These are phyloP conservation scores for Bullera alba DNA, from an alignment of 768 basidiomycete species.

Conservation along the genomic window DNA sequence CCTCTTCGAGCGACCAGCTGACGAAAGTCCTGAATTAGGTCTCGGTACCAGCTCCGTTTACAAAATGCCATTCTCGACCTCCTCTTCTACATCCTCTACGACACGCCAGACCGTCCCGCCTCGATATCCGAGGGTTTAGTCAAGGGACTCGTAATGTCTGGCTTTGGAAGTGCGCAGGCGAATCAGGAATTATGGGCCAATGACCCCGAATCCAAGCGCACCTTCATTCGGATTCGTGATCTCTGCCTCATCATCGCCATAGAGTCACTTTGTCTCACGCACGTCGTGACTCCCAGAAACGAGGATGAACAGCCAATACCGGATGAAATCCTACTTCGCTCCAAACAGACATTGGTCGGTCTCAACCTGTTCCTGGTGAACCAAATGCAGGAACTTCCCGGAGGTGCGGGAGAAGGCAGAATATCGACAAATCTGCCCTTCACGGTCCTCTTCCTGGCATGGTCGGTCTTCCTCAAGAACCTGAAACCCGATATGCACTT, in stretches of 20 bases:
- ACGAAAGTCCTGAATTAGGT: constrained; percentile 38
- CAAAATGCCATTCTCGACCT: constrained; percentile 77
- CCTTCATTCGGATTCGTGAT: constrained; percentile 22
- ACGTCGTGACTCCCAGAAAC: constrained; percentile 20
- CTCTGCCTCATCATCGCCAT: constrained; percentile 24
- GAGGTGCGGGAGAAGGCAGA: no score
- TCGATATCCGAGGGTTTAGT: constrained; percentile 32
- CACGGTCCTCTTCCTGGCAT: constrained; percentile 66
- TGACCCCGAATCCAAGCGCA: constrained; percentile 41
- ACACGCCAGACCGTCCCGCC: constrained; percentile 49
- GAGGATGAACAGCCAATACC: constrained; percentile 13
- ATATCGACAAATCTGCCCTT: constrained; percentile 53
- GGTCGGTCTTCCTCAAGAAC: constrained; percentile 65
- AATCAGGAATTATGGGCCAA: constrained; percentile 32
- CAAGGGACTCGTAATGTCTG: constrained; percentile 22
- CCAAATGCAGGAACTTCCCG: constrained; percentile 51
- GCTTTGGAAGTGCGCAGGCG: constrained; percentile 33
- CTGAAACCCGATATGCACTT: constrained; percentile 42
- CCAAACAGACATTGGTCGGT: no score
- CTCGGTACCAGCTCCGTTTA: constrained; percentile 49
- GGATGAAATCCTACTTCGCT: constrained; percentile 40
- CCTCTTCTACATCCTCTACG: constrained; percentile 81
- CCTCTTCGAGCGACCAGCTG: no score
- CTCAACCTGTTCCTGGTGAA: constrained; percentile 48
- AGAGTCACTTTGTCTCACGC: constrained; percentile 22